Percentiles rank a stretch among this genome's conserved stretches.
These are phyloP conservation scores for Lepidopterella palustris DNA, from an alignment of 495 filamentous ascomycete genomes.

Conservation along the genomic window DNA sequence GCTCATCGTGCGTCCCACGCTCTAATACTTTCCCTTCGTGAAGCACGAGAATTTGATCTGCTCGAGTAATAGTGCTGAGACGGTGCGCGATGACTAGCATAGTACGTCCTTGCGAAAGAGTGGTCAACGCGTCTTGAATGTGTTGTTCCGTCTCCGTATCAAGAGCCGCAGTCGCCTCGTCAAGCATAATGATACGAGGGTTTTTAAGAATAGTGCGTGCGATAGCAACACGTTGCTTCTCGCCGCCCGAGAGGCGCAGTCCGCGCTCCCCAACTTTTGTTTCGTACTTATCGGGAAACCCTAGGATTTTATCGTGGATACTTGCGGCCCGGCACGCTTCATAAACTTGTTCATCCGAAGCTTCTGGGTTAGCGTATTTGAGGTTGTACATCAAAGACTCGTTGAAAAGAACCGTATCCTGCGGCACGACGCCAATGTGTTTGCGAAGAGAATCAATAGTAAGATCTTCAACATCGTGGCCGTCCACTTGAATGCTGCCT, in stretches of 20 bases:
- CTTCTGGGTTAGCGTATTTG: conserved; percentile 82
- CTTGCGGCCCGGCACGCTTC: conserved; percentile 86
- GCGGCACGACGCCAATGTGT: conserved; percentile 91
- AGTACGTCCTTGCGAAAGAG: conserved; percentile 74
- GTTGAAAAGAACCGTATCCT: conserved; percentile 95
- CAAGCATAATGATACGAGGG: conserved; percentile 89
- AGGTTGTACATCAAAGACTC: conserved; percentile 96
- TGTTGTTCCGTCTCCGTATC: conserved; percentile 95
- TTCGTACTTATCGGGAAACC: conserved; percentile 85
- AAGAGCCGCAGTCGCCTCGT: conserved; percentile 92
- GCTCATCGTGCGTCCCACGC: conserved; percentile 77
- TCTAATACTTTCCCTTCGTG: conserved; percentile 78
- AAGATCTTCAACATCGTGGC: conserved; percentile 71
- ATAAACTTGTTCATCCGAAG: conserved; percentile 79
- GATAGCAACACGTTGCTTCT: conserved; percentile 96
- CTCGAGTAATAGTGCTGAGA: conserved; percentile 86
- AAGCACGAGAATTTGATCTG: conserved; percentile 92
- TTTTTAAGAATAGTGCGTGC: conserved; percentile 94
- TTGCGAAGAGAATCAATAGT: conserved; percentile 89
- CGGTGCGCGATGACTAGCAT: conserved; percentile 82
- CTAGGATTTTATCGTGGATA: conserved; percentile 92
- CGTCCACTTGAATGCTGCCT: conserved; percentile 78
- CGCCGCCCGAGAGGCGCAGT: conserved; percentile 83
- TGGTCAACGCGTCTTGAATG: conserved; percentile 79
- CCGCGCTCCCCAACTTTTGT: conserved; percentile 95